Evolutionary conservation across 129 eudicot species (phyloP), one percentile per base, ranked within the genome.

Genomic region (Solidago caesia): DNA sequence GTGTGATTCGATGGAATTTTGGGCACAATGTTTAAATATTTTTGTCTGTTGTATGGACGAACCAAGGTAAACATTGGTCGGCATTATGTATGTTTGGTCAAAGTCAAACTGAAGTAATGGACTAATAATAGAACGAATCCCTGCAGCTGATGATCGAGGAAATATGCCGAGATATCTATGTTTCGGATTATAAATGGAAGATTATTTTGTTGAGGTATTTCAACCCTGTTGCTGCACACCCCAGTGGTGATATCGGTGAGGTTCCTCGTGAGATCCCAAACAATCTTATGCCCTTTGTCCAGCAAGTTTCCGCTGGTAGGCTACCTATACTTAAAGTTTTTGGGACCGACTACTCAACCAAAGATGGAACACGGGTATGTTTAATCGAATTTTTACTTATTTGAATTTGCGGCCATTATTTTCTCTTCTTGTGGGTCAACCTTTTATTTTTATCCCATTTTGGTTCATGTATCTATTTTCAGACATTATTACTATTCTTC

Each of bases 221-320:
- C 74, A 93, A 93, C 80, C 98, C 98, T 5, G 96, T 93, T 64
- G 98, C 96, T 46, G 96, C 98, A n/a, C 98, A 93, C 80, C 87
- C 92, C 10, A 92, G 96, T 77, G 98, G 98, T 26, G 45, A 75
- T 63, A 88, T 93, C 64, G 98, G 98, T 51, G 98, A 93, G 73
- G 98, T 90, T 80, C 98, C 98, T 26, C 87, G 88, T 33, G 98
- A 96, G 16, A 47, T 86, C 47, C 98, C 98, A 33, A 93, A 93
- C 75, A 93, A 93, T 80, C 98, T 93, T 15, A 93, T 93, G 98
- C 98, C 98, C 8, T 93, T 70, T 83, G 96, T 90, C 49, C 98
- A 93, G 51, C 98, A 93, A 90, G 96, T 93, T 11, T 96, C 98
- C 44, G 96, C 89, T 75, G 98, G 96, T 56, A 87, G 98, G 80